phyloP scores from a whole-genome alignment of 306 rosid genomes.

The Luffa acutangula region DNA sequence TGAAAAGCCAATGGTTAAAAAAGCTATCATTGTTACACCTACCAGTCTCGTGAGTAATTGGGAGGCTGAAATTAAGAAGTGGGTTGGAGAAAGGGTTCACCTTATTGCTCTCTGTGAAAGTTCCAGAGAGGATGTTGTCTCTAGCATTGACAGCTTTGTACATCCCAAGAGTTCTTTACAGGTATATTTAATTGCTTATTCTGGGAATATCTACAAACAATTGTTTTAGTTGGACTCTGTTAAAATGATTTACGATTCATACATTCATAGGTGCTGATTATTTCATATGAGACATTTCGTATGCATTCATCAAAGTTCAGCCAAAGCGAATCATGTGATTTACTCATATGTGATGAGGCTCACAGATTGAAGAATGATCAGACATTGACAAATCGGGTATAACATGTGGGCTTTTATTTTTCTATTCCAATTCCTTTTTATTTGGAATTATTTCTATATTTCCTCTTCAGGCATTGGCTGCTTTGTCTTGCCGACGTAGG shows the following conservation, averaged over 20 bases:
- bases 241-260: background rate
- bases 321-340: constrained; percentile 66
- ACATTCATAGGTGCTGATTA: constrained; percentile 61
- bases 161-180: constrained; percentile 48
- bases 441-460: constrained; percentile 13
- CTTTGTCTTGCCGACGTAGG: constrained; percentile 74
- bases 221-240: background rate
- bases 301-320: constrained; percentile 76
- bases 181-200: constrained; percentile 25
- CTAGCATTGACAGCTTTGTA: constrained; percentile 63
- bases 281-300: constrained; percentile 92
- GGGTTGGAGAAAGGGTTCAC: constrained; percentile 76
- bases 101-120: constrained; percentile 84
- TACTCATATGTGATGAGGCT: constrained; percentile 96
- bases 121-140: constrained; percentile 72
- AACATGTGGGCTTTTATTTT: background rate
- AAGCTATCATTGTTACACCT: constrained; percentile 88
- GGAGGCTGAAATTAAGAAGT: constrained; percentile 92
- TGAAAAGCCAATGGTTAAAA: constrained; percentile 72
- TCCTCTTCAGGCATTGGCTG: constrained; percentile 72
- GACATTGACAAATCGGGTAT: constrained; percentile 90
- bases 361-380: constrained; percentile 95
- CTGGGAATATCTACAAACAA: constrained; percentile 7
- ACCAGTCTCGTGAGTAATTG: constrained; percentile 98
- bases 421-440: constrained; percentile 2